Conservation (phyloP, 2,329 filamentous ascomycete species). For the Chaetothyriales sp. region DNA sequence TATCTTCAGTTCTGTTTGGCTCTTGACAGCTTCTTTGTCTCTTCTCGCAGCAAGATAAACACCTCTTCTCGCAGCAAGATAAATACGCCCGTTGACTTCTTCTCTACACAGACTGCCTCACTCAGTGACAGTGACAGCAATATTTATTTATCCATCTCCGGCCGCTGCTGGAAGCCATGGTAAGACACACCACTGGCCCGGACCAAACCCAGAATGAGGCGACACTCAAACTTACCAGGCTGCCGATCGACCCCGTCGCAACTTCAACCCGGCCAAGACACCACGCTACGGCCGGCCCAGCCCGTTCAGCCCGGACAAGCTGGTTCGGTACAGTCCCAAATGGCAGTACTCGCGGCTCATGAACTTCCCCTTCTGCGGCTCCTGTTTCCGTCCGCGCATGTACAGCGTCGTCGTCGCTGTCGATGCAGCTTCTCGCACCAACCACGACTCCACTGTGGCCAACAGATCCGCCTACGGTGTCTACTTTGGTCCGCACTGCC, state of each 20-base stretch:
- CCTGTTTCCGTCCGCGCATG: conserved; percentile 13
- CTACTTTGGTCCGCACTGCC: conserved; percentile 13
- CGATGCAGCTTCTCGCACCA: conserved; percentile 13
- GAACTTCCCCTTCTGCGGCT: conserved; percentile 12
- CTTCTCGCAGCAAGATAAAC: too few relatives aligned
- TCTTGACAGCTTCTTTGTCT: too few relatives aligned
- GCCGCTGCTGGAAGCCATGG: too few relatives aligned
- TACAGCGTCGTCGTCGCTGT: conserved; percentile 12
- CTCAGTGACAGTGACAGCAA: too few relatives aligned
- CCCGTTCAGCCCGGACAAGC: conserved; percentile 9
- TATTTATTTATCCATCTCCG: too few relatives aligned
- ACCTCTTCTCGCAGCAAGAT: too few relatives aligned
- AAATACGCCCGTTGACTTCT: too few relatives aligned
- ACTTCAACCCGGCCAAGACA: conserved; percentile 14
- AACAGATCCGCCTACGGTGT: conserved; percentile 12
- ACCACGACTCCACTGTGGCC: conserved; percentile 9
- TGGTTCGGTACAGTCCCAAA: conserved; percentile 17
- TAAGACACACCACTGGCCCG: too few relatives aligned
- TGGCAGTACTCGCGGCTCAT: conserved; percentile 11
- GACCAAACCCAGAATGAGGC: too few relatives aligned
- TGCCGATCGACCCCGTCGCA: conserved; percentile 11
- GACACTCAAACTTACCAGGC: background rate
- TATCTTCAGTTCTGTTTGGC: too few relatives aligned
- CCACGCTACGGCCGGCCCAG: conserved; percentile 13
- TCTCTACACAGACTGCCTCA: too few relatives aligned